phyloP scores from a whole-genome alignment of 108 stramenopile genomes.

The Chaetoceros tenuissimus region DNA sequence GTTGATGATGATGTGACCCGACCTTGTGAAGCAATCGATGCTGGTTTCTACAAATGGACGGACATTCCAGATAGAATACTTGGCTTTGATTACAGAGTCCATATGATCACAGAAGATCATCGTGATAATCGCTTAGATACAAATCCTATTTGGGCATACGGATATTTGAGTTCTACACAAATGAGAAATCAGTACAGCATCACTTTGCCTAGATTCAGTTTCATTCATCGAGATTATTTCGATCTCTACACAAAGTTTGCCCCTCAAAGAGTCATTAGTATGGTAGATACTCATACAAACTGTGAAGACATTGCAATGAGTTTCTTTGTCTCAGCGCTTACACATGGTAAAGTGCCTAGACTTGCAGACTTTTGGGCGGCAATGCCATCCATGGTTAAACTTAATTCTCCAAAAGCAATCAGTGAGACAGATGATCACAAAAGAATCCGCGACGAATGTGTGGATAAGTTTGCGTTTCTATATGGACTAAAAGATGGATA shows the following conservation, averaged over 20 bases:
- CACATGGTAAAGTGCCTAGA: conserved; percentile 56
- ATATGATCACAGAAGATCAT: conserved; percentile 26
- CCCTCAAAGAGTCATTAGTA: conserved; percentile 42
- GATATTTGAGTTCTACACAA: conserved; percentile 55
- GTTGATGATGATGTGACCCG: conserved; percentile 80
- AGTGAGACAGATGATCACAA: conserved; percentile 45
- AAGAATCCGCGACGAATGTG: conserved; percentile 51
- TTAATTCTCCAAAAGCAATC: conserved; percentile 37
- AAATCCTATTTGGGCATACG: conserved; percentile 35
- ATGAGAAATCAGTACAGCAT: conserved; percentile 57
- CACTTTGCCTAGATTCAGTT: conserved; percentile 57
- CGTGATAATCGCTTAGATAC: background rate
- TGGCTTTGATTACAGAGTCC: conserved; percentile 68
- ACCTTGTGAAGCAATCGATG: conserved; percentile 74
- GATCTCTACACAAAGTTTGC: conserved; percentile 50
- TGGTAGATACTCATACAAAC: conserved; percentile 51
- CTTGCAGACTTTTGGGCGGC: conserved; percentile 76
- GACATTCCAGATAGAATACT: conserved; percentile 69
- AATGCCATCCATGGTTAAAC: conserved; percentile 40
- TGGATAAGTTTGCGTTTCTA: conserved; percentile 52
- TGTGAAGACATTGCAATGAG: conserved; percentile 86
- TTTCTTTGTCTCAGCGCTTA: conserved; percentile 59
- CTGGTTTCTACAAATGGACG: conserved; percentile 74
- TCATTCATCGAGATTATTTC: conserved; percentile 71
- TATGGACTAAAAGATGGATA: conserved; percentile 47